Evolutionary conservation across 1,284 basidiomycete genomes (phyloP).

Genomic region (Ustilago loliicola): DNA sequence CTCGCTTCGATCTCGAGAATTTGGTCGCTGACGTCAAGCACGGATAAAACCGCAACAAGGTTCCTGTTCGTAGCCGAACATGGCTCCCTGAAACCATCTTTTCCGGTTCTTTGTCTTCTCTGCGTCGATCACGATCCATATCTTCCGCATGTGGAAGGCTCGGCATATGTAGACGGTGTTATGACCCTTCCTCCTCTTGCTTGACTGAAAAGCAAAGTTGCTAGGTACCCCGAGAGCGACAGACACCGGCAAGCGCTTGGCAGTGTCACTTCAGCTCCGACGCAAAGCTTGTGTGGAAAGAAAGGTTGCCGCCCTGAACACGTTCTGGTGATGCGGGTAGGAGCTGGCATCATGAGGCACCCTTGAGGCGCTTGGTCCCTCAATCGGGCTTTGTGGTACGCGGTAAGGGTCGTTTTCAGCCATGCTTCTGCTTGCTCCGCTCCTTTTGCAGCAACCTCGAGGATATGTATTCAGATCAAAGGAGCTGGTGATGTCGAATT

Average conservation of each 20-base stretch:
- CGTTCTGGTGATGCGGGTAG: neutral
- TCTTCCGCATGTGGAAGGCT: neutral
- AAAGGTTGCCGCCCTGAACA: too few relatives aligned
- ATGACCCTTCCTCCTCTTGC: neutral
- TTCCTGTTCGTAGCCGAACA: neutral
- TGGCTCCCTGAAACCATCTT: neutral
- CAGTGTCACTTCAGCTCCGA: too few relatives aligned
- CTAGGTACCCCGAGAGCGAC: too few relatives aligned
- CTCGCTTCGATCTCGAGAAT: neutral
- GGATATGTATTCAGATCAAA: too few relatives aligned
- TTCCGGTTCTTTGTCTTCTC: neutral
- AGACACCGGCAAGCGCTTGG: too few relatives aligned
- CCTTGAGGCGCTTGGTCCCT: too few relatives aligned
- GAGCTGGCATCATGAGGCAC: neutral
- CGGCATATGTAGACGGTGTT: too few relatives aligned
- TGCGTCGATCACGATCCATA: neutral
- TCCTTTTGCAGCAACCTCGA: too few relatives aligned
- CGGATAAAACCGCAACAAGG: slow-evolving; percentile 1
- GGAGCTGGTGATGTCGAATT: too few relatives aligned
- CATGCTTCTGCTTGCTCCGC: neutral
- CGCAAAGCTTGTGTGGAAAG: too few relatives aligned
- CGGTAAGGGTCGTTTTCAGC: neutral
- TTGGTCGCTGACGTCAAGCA: neutral
- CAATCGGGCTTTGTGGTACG: neutral
- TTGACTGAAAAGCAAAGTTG: neutral